These are phyloP conservation scores for Fagopyrum esculentum DNA, from an alignment of 148 eudicot genomes.

Conservation along the genomic window DNA sequence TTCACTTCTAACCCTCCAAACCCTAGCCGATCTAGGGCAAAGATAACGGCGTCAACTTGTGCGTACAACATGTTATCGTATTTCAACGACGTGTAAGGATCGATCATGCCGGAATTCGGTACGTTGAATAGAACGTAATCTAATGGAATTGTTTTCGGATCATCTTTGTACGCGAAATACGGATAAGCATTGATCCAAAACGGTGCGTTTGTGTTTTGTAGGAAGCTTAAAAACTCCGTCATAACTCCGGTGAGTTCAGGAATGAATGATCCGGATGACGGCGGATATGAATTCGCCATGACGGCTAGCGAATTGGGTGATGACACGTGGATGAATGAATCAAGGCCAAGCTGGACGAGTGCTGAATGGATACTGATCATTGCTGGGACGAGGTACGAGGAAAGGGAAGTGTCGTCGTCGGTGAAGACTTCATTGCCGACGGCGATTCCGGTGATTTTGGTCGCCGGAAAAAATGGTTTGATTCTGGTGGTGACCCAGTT, in stretches of 20 bases:
- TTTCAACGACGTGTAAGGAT: conserved; percentile 46
- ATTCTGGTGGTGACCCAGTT: conserved; percentile 58
- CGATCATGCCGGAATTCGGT: conserved; percentile 49
- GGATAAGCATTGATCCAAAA: conserved; percentile 91
- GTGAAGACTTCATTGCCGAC: conserved; percentile 81
- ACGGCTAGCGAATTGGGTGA: conserved; percentile 66
- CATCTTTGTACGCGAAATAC: conserved; percentile 70
- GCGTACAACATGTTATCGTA: conserved; percentile 90
- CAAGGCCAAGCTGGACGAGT: conserved; percentile 38
- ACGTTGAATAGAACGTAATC: conserved; percentile 63
- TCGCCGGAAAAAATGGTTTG: conserved; percentile 56
- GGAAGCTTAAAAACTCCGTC: conserved; percentile 41
- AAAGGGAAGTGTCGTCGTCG: conserved; percentile 45
- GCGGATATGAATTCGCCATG: conserved; percentile 55
- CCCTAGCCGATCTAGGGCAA: conserved; percentile 50
- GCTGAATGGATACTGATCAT: conserved; percentile 61
- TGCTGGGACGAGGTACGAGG: conserved; percentile 52
- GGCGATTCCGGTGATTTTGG: conserved; percentile 60
- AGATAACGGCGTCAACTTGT: conserved; percentile 67
- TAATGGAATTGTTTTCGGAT: conserved; percentile 35
- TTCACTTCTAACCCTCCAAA: conserved; percentile 55
- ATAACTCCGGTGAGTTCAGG: conserved; percentile 45
- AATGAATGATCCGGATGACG: conserved; percentile 51
- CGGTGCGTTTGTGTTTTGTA: conserved; percentile 46
- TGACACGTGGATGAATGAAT: conserved; percentile 44